phyloP scores from a whole-genome alignment of 345 rosid species.

The Aegle marmelos region DNA sequence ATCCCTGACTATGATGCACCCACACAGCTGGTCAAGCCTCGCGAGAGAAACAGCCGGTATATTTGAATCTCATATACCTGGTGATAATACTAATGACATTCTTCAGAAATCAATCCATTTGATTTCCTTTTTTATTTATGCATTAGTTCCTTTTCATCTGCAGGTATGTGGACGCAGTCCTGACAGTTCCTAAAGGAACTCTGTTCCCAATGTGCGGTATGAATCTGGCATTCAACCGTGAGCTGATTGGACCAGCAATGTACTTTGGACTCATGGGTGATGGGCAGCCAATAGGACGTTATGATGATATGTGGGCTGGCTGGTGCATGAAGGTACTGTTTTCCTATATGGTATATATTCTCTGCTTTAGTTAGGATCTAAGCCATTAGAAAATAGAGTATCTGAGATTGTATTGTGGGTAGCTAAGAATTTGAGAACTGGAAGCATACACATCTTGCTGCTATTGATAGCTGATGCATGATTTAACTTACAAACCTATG shows the following conservation, averaged over 20 bases:
- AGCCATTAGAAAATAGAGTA: not conserved
- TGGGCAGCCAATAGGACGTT: conserved; percentile 50
- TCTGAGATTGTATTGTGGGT: not conserved
- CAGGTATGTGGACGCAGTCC: conserved; percentile 51
- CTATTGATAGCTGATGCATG: not conserved
- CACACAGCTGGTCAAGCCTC: conserved; percentile 55
- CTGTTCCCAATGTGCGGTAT: conserved; percentile 56
- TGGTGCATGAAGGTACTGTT: conserved; percentile 50
- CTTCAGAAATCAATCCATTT: not conserved
- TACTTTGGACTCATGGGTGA: conserved; percentile 62
- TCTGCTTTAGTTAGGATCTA: not conserved
- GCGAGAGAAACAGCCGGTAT: conserved; percentile 42
- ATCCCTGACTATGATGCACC: conserved; percentile 53
- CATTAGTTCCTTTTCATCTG: not conserved
- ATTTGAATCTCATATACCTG: conserved; percentile 7
- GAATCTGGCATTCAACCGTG: conserved; percentile 51
- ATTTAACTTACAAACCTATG: not conserved
- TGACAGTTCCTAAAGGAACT: conserved; percentile 48
- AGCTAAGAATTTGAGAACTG: not conserved
- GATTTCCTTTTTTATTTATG: not conserved
- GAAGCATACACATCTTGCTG: not conserved
- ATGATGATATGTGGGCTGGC: conserved; percentile 68
- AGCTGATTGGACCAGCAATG: conserved; percentile 58
- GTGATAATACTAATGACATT: not conserved
- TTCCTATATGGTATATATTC: not conserved